Base-by-base conservation (phyloP, 805 yeast genomes). In the Candida fluviatilis region DNA sequence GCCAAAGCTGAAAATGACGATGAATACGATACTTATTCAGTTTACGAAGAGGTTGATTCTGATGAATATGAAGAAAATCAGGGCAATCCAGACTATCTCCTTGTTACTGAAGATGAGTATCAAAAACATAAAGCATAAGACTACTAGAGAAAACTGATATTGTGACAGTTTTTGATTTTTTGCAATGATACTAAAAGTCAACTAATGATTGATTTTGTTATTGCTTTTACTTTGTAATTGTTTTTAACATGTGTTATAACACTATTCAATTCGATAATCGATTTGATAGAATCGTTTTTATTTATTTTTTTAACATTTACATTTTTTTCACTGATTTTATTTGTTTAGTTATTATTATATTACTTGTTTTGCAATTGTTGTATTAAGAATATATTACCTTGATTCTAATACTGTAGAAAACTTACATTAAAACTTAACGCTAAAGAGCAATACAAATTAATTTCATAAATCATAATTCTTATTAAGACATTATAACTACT, bases 11-110 rank as follows among this genome's bases (percentile, higher is more conserved):
- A 35, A 23, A 37, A 34, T 17, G 38, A 39, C 5, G 27, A 33
- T 12, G 39, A 29, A 14, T 52, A 46, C 30, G 57, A 52, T 19
- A 50, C 50, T 14, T 47, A 48, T 37, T 53, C 62, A 7, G 49
- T 52, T 13, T 71, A 74, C 46, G 78, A 74, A 52, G 76, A 77
- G 26, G 71, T 76, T 21, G 64, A 69, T 24, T 74, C 73, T 43
- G 54, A 41, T 15, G 81, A 76, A 45, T 76, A 49, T 49, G 69
- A 66, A 35, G 56, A 58, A 4, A 50, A 76, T 60, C 64, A 61
- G 48, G 58, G 57, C 43, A 69, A 76, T 53, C 78, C 80, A 13
- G 54, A 74, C 50, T 76, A 76, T 55, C 52, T 75, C 49, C 73
- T 69, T 48, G 48, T 59, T 11, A 34, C 49, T 14, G 41, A 40